Base-by-base conservation (phyloP, 805 yeast species). In the Candida coleopterorum region DNA sequence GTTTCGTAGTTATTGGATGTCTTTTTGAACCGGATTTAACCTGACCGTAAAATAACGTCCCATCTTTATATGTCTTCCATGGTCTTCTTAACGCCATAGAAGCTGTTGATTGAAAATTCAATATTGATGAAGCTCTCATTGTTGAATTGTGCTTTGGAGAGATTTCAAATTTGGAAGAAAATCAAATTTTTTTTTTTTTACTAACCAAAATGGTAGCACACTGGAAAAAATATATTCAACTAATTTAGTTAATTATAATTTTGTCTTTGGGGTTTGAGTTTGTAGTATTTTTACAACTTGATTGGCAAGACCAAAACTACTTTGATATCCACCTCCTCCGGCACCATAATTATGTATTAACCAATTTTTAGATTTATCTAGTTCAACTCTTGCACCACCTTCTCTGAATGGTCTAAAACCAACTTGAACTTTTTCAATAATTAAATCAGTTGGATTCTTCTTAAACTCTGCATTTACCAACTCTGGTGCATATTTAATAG, bases 41-140 rank as follows among this genome's bases (percentile, higher is more conserved):
- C 18, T 65, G 50, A 32, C 96, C 96, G 55, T 88, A 88, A 69
- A 85, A 88, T 15, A 85, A 70, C 28, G 85, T 77, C 12, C 95
- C 95, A 49, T 87, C 93, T 48, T 75, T 76, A 58, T 73, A 84
- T 25, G 81, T 82, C 52, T 85, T 83, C 96, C 96, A 88, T 28
- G 97, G 97, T 47, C 94, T 75, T 43, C 82, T 76, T 40, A 89
- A 73, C 34, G 65, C 67, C 17, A 72, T 52, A 11, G 52, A 37
- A 11, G 57, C 55, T 9, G 80, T 63, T 39, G 64, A 63, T 35
- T 70, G 77, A 52, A 79, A 78, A 23, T 56, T 53, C 23, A 65
- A 58, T 4, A 68, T 56, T 24, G 56, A 50, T 12, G 81, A 60
- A 18, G 74, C 70, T 64, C 64, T 77, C 85, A 79, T 77, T 7